These are phyloP conservation scores for Tetradesmus obliquus DNA, from an alignment of 139 green algal species.

Conservation along the genomic window DNA sequence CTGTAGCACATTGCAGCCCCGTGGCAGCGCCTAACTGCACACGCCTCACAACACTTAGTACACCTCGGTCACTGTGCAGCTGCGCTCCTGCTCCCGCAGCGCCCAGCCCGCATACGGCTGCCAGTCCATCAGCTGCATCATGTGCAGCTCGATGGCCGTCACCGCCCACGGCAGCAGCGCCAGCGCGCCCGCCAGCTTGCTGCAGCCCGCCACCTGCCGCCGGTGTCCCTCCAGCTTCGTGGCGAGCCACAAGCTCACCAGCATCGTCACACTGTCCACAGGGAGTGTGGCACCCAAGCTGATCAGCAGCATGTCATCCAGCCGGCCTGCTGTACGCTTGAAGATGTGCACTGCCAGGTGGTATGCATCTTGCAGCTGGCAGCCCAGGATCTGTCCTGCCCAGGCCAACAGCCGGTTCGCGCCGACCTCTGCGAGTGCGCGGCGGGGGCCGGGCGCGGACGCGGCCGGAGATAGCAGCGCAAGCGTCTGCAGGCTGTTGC, in stretches of 20 bases:
- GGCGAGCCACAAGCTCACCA: constrained; percentile 36
- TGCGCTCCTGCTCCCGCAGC: background rate
- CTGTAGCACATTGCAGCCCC: background rate
- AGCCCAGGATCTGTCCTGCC: constrained; percentile 28
- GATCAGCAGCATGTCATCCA: constrained; percentile 44
- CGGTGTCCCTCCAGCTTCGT: constrained; percentile 39
- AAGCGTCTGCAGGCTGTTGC: constrained; percentile 13
- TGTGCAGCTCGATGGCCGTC: constrained; percentile 34
- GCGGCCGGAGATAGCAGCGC: background rate
- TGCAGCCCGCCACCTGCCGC: constrained; percentile 26
- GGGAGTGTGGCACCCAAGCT: constrained; percentile 11
- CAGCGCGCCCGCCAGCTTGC: constrained; percentile 26
- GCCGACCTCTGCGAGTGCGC: background rate
- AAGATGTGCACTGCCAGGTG: constrained; percentile 21
- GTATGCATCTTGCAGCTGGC: constrained; percentile 21
- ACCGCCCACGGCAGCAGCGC: constrained; percentile 31
- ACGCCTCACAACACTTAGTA: background rate
- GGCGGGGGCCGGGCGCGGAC: too few species aligned
- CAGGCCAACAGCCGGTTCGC: constrained; percentile 14
- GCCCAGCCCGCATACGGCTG: constrained; percentile 30
- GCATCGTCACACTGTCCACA: constrained; percentile 20
- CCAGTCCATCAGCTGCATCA: constrained; percentile 45
- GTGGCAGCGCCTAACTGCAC: background rate
- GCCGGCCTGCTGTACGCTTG: background rate
- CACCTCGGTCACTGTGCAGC: constrained; percentile 14